phyloP scores from a whole-genome alignment of 2,329 filamentous ascomycete genomes.

The Aspergillus bombycis region DNA sequence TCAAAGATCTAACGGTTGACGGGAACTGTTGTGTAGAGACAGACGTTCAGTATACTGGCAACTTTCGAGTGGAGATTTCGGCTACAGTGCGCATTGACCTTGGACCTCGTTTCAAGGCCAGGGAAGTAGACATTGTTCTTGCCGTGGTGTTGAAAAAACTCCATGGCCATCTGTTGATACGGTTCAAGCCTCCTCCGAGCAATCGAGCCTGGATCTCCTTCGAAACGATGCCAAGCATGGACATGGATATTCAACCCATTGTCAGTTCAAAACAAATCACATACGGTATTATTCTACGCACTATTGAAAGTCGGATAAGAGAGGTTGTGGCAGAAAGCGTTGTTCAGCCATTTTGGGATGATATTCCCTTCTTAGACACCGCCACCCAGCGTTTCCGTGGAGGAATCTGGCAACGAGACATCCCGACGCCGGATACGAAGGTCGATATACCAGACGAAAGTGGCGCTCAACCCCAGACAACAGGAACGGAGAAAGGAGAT shows the following conservation, averaged over 20 bases:
- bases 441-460: constrained; percentile 43
- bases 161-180: constrained; percentile 81
- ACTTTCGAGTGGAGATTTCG: constrained; percentile 85
- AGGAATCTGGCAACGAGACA: constrained; percentile 70
- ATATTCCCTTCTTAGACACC: constrained; percentile 87
- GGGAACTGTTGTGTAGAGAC: constrained; percentile 86
- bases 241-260: constrained; percentile 92
- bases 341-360: constrained; percentile 94
- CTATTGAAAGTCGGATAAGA: constrained; percentile 93
- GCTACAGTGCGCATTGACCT: constrained; percentile 93
- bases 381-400: constrained; percentile 77
- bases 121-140: constrained; percentile 86
- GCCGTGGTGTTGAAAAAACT: constrained; percentile 83
- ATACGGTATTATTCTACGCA: constrained; percentile 85
- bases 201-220: constrained; percentile 97
- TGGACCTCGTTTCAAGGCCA: constrained; percentile 81
- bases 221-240: constrained; percentile 89
- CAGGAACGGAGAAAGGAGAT: constrained; percentile 24
- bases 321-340: constrained; percentile 91
- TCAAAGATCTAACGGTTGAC: constrained; percentile 88
- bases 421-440: constrained; percentile 45
- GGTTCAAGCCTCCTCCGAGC: constrained; percentile 91
- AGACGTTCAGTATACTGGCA: constrained; percentile 86
- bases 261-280: constrained; percentile 95
- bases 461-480: constrained; percentile 24